Evolutionary conservation across 768 basidiomycete species (phyloP), one percentile per base, ranked within the genome.

Genomic region (Phanerochaete sordida): DNA sequence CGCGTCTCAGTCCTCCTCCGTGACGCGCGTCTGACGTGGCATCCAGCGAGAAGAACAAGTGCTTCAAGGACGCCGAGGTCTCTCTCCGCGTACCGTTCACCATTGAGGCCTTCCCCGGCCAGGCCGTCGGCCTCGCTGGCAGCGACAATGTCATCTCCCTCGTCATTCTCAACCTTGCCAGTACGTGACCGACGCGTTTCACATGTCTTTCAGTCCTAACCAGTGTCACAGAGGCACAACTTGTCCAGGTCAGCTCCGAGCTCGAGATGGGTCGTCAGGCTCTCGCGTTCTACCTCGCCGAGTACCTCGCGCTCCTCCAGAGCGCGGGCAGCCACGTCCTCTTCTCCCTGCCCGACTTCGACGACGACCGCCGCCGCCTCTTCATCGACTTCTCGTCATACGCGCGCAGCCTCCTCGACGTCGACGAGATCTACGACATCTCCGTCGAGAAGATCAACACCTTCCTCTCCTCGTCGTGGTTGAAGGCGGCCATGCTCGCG

Each of bases 331-430:
- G 66, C 60, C 71, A 73, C 63, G 66, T 70, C 24, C 58, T 73
- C 24, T 69, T 66, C 64, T 69, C 66, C 12, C 66, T 72, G 21
- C 72, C 72, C 15, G 69, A 71, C 52, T 72, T 73, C 58, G 69
- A 70, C 58, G 66, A 70, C 47, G 60, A 64, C 59, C 52, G 61
- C 27, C 59, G 62, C 46, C 57, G 57, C n/a, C 54, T 62, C 53
- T 49, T 56, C 24, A 63, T 70, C 56, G 65, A 72, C 57, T 72
- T 64, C 60, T 72, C 72, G 1, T 62, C 68, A 60, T 63, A 67
- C 57, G 62, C 56, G 11, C 56, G 46, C 33, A 53, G 49, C 31
- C 35, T 62, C 26, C 55, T 55, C 21, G 62, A 64, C 46, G 57
- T 62, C 21, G 60, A 63, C 5, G 62, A 60, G 33, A 59, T 69